phyloP scores from a whole-genome alignment of 164 flowering plant species.

The Vitis riparia region DNA sequence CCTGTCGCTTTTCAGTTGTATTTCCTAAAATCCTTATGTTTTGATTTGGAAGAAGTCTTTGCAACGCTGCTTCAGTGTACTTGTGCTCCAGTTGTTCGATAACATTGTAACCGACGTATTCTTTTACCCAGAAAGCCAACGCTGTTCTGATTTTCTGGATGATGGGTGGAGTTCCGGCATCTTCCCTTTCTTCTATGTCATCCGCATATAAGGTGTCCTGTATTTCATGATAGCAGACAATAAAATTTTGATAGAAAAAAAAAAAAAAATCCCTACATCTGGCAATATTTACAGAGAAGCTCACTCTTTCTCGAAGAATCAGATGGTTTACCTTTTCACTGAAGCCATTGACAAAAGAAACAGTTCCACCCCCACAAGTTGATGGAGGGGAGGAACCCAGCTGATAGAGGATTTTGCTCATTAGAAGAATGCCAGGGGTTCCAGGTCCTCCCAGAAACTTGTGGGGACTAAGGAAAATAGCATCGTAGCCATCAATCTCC shows the following conservation, averaged over 20 bases:
- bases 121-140: constrained; percentile 79
- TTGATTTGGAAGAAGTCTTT: constrained; percentile 54
- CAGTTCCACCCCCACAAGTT: constrained; percentile 86
- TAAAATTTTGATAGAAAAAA: too few species aligned
- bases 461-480: constrained; percentile 71
- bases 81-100: constrained; percentile 46
- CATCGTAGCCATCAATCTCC: constrained; percentile 78
- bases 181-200: constrained; percentile 80
- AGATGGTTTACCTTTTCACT: constrained; percentile 39
- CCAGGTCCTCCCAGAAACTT: constrained; percentile 90
- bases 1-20: constrained; percentile 46
- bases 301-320: too few species aligned
- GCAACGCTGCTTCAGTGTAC: constrained; percentile 44
- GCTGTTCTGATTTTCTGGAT: constrained; percentile 71
- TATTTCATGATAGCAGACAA: neutral
- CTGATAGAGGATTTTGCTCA: constrained; percentile 56
- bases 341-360: constrained; percentile 62
- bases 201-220: constrained; percentile 77
- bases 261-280: too few species aligned
- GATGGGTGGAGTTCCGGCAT: constrained; percentile 78
- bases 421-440: constrained; percentile 58
- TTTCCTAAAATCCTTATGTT: constrained; percentile 64
- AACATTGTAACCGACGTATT: constrained; percentile 60
- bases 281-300: too few species aligned
- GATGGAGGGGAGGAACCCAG: constrained; percentile 57